Base-by-base conservation (phyloP, 2,329 filamentous ascomycete genomes). In the Emericellopsis atlantica region DNA sequence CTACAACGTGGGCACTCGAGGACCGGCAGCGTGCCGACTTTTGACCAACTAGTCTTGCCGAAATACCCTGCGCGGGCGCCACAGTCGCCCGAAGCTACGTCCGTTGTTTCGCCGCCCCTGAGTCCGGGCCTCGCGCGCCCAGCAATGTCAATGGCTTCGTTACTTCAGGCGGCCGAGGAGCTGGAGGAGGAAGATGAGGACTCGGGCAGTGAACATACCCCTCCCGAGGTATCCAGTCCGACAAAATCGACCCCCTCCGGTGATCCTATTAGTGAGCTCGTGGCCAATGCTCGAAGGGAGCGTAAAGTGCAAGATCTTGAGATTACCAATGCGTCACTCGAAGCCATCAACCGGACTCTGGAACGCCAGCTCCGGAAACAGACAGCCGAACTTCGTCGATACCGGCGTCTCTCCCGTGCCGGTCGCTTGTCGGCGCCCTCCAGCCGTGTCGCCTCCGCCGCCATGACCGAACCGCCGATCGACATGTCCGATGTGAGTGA, bases 251-350 rank as follows among this genome's bases (percentile, higher is more conserved):
- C 56, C 24, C 64, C 61, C 50, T 66, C 69, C 11, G 61, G 74
- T 14, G 77, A 81, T 42, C 70, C 77, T 7, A 66, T 83, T 45
- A 84, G 77, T 46, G 88, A 93, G 45, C 69, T 87, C 6, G 87
- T 92, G 10, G 76, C 83, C n/a, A 92, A 87, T 55, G 92, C 92
- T 12, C 77, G 92, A 24, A 76, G 87, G 31, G 92, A 96, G 60
- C 78, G 92, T 45, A 98, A 96, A 64, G 89, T 98, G 1, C 76
- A 96, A 49, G 92, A 98, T 57, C 68, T 98, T 6, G 87, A 98
- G 57, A 98, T 98, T 47, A 95, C 84, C 42, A 98, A 98, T 54
- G 92, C 87, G 1, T 95, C 89, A 2, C 72, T 98, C 4, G 76
- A 95, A 43, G 92, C 92, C 33, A 96, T 98, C 62, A 98, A 98